Percentiles rank a stretch among this genome's conserved stretches.
phyloP scores from a whole-genome alignment of 805 yeast species.

The Kuraishia piskuri region DNA sequence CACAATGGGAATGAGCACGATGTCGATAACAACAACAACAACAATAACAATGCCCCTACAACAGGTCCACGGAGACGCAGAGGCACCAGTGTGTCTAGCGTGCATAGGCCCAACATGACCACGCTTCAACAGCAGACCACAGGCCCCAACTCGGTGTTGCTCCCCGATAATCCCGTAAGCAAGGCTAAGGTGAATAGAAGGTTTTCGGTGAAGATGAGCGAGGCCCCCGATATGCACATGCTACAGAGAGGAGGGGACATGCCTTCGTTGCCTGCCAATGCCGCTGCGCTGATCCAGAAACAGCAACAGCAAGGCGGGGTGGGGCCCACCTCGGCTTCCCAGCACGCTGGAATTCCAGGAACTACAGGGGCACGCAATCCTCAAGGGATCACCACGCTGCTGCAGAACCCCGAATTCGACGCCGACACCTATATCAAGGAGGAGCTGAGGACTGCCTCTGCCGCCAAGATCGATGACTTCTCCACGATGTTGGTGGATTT shows the following conservation, averaged over 20 bases:
- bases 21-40: not conserved
- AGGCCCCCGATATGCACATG: not conserved
- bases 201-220: slow-evolving; percentile 29
- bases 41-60: not conserved
- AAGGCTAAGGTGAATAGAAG: slow-evolving; percentile 28
- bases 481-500: slow-evolving; percentile 44
- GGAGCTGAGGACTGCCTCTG: slow-evolving; percentile 56
- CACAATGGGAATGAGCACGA: not conserved
- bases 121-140: not conserved
- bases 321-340: slow-evolving; percentile 3
- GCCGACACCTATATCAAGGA: slow-evolving; percentile 38
- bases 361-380: slow-evolving; percentile 3
- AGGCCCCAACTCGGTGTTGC: not conserved
- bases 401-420: slow-evolving; percentile 34
- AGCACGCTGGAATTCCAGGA: slow-evolving; percentile 1
- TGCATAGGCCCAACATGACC: not conserved
- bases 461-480: slow-evolving; percentile 64
- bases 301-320: slow-evolving; percentile 1
- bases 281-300: slow-evolving; percentile 6
- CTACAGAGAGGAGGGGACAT: slow-evolving; percentile 5
- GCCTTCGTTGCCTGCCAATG: slow-evolving; percentile 21
- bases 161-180: not conserved
- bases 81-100: not conserved
- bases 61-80: not conserved
- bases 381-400: slow-evolving; percentile 18